These are phyloP conservation scores for Akanthomyces muscarius DNA, from an alignment of 2,329 filamentous ascomycete species.

Conservation along the genomic window DNA sequence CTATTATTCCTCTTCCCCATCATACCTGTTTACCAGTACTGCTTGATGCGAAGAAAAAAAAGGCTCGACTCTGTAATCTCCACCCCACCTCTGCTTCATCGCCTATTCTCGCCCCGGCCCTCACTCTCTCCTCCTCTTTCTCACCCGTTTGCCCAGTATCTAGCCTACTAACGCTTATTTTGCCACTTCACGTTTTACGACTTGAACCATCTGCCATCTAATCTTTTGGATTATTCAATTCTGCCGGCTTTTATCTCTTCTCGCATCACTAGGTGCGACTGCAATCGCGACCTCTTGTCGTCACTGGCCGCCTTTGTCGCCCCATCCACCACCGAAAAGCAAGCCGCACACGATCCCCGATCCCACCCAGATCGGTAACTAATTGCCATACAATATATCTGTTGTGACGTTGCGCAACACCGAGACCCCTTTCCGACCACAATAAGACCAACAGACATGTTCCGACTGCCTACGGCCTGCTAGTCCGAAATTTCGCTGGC, in stretches of 20 bases:
- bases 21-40: background rate
- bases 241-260: background rate
- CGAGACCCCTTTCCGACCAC: background rate
- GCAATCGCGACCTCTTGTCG: background rate
- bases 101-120: background rate
- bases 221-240: background rate
- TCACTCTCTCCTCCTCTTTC: background rate
- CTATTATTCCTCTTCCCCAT: too few species aligned
- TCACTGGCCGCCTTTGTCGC: background rate
- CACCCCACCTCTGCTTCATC: background rate
- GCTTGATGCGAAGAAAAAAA: background rate
- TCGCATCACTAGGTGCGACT: background rate
- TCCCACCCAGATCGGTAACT: conserved; percentile 4
- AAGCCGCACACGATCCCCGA: conserved; percentile 7
- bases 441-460: conserved; percentile 9
- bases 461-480: conserved; percentile 3
- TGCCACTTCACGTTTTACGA: background rate
- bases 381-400: background rate
- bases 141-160: background rate
- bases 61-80: background rate
- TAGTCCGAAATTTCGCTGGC: background rate
- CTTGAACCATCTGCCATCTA: background rate
- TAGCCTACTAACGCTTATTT: background rate
- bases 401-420: background rate
- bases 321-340: background rate